A percentile compares a stretch with the other conserved stretches of the same genome.
phyloP scores from a whole-genome alignment of 352 stramenopile species.

The Phytophthora sansomeana region DNA sequence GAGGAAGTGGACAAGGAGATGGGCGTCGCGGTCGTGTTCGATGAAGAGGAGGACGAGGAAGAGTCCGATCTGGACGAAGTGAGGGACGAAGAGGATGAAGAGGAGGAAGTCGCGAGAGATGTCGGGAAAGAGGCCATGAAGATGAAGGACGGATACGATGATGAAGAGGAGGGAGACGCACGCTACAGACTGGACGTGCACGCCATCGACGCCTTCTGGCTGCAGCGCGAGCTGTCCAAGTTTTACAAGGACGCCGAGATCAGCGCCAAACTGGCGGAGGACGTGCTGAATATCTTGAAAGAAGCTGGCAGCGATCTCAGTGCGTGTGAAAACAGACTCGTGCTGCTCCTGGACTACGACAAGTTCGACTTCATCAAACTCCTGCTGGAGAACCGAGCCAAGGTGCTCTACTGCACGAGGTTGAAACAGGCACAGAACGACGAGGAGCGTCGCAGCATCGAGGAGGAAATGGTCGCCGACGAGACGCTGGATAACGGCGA shows the following conservation, averaged over 20 bases:
- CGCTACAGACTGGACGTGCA: conserved; percentile 92
- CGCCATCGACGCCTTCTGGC: conserved; percentile 98
- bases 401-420: conserved; percentile 97
- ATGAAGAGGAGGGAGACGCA: conserved; percentile 69
- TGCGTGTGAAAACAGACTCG: conserved; percentile 97
- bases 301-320: conserved; percentile 76
- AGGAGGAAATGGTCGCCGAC: conserved; percentile 88
- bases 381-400: conserved; percentile 95
- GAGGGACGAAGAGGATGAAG: conserved; percentile 73
- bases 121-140: conserved; percentile 62
- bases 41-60: conserved; percentile 97
- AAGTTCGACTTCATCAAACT: conserved; percentile 99
- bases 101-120: conserved; percentile 36
- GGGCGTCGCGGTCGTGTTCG: conserved; percentile 98
- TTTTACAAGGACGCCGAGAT: conserved; percentile 97
- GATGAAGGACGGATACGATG: conserved; percentile 74
- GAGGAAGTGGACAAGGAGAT: conserved; percentile 97
- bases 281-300: conserved; percentile 86
- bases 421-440: conserved; percentile 97
- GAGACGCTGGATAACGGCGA: conserved; percentile 87
- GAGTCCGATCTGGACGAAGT: conserved; percentile 95
- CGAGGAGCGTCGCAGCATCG: conserved; percentile 89
- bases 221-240: conserved; percentile 96
- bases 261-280: conserved; percentile 92
- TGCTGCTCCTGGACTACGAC: conserved; percentile 98